Base-by-base conservation (phyloP, 2,329 filamentous ascomycete genomes). In the Didymella exigua region DNA sequence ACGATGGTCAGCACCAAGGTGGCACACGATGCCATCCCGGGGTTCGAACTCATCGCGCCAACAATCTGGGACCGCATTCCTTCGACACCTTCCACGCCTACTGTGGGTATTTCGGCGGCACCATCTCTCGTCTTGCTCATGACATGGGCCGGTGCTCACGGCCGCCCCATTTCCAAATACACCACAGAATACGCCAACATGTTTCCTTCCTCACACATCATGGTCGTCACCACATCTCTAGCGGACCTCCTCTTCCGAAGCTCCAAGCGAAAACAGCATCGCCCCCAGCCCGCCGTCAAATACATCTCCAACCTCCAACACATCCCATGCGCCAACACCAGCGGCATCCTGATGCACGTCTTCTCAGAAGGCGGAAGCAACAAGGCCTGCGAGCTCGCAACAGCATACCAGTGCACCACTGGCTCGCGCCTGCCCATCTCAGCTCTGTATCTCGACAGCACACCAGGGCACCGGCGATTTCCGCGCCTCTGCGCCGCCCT, bases 341-440 rank as follows among this genome's bases (percentile, higher is more conserved):
- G 37, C n/a, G 41, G 57, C 21, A 63, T 68, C 14, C 46, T 67
- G 13, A 50, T 71, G 42, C 69, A 71, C 43, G 59, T 56, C 23
- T 69, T 70, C 47, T 72, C 69, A 1, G 68, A 70, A 54, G 69
- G 69, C 30, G 68, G 69, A 7, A 65, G 61, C 42, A 65, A 68
- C 44, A 70, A 72, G 45, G 61, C 64, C 3, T 64, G 61, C 33
- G 65, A 69, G 50, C 52, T 71, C 8, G 65, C 63, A 10, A 52
- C 63, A 34, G 63, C 59, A 24, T 66, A 70, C 49, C 50, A 50
- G 19, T 43, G 19, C 14, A 47, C 41, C 5, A 66, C 63, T 2
- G 57, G 60, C 13, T 53, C 40, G 10, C 40, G 60, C 5, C 50
- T 72, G 2, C 67, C 63, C 1, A 43, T 62, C 13, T 48, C 58